These are phyloP conservation scores for Sisymbrium altissimum DNA, from an alignment of 345 rosid genomes.

Conservation along the genomic window DNA sequence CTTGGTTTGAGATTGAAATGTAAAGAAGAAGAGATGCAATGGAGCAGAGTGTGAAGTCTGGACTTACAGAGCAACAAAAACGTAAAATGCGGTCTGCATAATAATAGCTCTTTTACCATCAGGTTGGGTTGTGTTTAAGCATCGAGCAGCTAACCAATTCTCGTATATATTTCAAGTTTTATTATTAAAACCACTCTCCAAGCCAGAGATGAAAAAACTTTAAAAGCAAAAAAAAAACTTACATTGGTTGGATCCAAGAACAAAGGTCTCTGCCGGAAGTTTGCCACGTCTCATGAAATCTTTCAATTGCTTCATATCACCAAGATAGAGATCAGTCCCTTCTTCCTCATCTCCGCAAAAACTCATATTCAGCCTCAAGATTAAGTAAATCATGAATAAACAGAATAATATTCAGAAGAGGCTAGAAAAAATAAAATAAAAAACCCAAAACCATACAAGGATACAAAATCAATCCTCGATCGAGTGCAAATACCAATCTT, in stretches of 20 bases:
- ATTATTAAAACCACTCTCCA: background rate
- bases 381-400: background rate
- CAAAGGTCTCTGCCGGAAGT: constrained; percentile 60
- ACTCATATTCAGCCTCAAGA: constrained; percentile 22
- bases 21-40: background rate
- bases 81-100: constrained; percentile 57
- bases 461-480: no score
- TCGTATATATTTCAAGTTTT: constrained; percentile 43
- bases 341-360: constrained; percentile 62
- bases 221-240: no score
- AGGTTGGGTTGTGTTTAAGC: constrained; percentile 54
- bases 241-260: constrained; percentile 76
- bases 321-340: constrained; percentile 60
- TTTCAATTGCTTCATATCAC: constrained; percentile 52
- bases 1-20: no score
- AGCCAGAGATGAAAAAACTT: background rate
- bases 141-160: constrained; percentile 84
- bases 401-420: no score
- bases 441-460: no score
- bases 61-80: constrained; percentile 75
- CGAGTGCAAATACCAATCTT: background rate
- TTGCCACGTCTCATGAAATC: constrained; percentile 66
- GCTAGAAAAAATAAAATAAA: no score
- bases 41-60: background rate
- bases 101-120: constrained; percentile 84